These are phyloP conservation scores for Nemophila menziesii DNA, from an alignment of 257 asterid species.

Conservation along the genomic window DNA sequence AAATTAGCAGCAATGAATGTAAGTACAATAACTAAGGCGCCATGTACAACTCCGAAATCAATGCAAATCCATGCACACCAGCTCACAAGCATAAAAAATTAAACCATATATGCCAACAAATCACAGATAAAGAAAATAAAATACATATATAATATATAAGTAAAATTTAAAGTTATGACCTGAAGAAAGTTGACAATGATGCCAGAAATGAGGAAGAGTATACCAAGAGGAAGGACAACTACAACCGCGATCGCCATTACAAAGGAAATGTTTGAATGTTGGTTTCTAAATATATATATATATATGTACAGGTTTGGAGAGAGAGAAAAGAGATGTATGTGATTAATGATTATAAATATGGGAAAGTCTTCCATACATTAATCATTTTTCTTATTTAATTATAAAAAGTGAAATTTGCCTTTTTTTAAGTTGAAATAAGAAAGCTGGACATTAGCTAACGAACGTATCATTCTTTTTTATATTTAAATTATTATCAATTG, in stretches of 20 bases:
- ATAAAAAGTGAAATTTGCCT: too few species aligned
- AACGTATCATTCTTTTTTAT: too few species aligned
- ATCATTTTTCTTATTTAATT: too few species aligned
- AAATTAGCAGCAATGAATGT: not conserved
- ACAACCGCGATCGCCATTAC: slow-evolving; percentile 67
- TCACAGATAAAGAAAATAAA: not conserved
- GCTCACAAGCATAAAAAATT: not conserved
- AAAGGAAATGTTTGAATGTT: not conserved
- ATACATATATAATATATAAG: not conserved
- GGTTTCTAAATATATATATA: too few species aligned
- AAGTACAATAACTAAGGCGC: not conserved
- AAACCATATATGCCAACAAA: not conserved
- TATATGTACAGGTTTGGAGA: not conserved
- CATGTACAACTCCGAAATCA: not conserved
- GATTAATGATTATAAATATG: too few species aligned
- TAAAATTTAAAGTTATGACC: slow-evolving; percentile 20
- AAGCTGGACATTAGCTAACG: too few species aligned
- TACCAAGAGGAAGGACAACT: slow-evolving; percentile 58
- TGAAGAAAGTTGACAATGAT: slow-evolving; percentile 57
- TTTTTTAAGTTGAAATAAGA: too few species aligned
- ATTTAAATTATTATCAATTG: too few species aligned
- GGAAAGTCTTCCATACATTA: too few species aligned
- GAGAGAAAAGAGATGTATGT: too few species aligned
- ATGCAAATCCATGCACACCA: not conserved
- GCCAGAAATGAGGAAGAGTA: slow-evolving; percentile 63